Evolutionary conservation across 805 yeast species (phyloP), one percentile per base, ranked within the genome.

Genomic region (Starmerella floris): DNA sequence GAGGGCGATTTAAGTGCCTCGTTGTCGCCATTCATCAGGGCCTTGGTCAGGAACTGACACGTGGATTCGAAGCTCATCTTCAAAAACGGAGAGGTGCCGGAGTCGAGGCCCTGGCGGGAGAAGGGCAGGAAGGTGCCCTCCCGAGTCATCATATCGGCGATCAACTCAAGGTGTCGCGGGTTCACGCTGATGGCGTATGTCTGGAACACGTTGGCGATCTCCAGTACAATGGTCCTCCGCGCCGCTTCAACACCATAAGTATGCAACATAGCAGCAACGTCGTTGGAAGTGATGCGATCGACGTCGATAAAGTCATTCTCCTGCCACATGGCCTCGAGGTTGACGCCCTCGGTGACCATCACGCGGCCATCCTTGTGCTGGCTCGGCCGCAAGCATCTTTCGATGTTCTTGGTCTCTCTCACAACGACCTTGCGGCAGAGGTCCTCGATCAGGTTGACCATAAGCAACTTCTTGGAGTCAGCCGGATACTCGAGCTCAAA

Each of bases 191-290:
- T 91, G 56, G 97, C 97, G 64, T 91, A 91, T 41, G 93, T 85
- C 47, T 84, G 83, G 75, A 91, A 91, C 55, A 91, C 99, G 55
- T 83, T 82, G 65, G 83, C 81, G 62, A 91, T 83, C 70, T 91
- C 99, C 57, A 83, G 79, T 25, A 85, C 97, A 67, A 91, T 83
- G 27, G 98, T 91, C 63, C 85, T 84, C 64, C 98, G 76, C 19
- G 99, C 99, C 38, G 98, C 98, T 66, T 93, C 99, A 41, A 88
- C 98, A 62, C 99, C 99, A 57, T 91, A 91, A 0, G 94, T 83
- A 52, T 70, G 73, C 56, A 93, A 70, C 2, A 91, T 95, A 16
- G 95, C 83, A 31, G 83, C 77, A 52, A 91, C 79, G 65, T 91
- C 98, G 70, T 91, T 91, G 8, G 96, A 85, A 1, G 81, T 72